These are phyloP conservation scores for Trichoderma reesei DNA, from an alignment of 495 filamentous ascomycete genomes.

Conservation along the genomic window DNA sequence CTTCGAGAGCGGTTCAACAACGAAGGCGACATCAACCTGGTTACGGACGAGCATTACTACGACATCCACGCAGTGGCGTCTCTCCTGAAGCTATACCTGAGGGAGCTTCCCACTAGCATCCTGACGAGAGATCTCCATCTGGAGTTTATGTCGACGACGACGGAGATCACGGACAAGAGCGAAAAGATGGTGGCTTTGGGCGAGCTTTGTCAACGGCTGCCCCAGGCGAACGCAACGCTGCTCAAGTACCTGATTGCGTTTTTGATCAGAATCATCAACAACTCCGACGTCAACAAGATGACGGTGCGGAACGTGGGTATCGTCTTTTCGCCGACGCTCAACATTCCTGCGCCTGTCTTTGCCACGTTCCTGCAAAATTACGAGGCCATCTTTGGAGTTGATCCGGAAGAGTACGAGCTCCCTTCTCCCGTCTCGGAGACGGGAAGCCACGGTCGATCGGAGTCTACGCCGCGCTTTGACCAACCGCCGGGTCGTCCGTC, in stretches of 20 bases:
- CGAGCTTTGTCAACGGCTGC: conserved; percentile 73
- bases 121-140: conserved; percentile 83
- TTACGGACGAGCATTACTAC: conserved; percentile 75
- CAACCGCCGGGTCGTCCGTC: conserved; percentile 8
- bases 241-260: conserved; percentile 76
- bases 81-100: conserved; percentile 85
- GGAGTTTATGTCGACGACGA: conserved; percentile 69
- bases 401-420: conserved; percentile 48
- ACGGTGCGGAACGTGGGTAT: conserved; percentile 95
- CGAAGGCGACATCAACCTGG: conserved; percentile 85
- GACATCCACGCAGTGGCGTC: conserved; percentile 96
- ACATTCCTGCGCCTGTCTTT: conserved; percentile 92
- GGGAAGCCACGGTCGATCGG: conserved; percentile 10
- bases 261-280: conserved; percentile 79
- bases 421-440: conserved; percentile 23
- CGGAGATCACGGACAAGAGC: conserved; percentile 63
- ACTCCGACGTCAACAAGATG: conserved; percentile 93
- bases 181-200: conserved; percentile 80
- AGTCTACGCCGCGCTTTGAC: conserved; percentile 14
- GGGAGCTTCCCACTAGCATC: conserved; percentile 83
- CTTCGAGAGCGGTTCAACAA: conserved; percentile 86
- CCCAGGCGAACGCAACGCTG: conserved; percentile 67
- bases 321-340: conserved; percentile 95
- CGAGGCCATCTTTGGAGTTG: conserved; percentile 69
- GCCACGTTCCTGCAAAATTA: conserved; percentile 89